Evolutionary conservation across 805 yeast genomes (phyloP), one percentile per base, ranked within the genome.

Genomic region (Starmerella tilneyi): DNA sequence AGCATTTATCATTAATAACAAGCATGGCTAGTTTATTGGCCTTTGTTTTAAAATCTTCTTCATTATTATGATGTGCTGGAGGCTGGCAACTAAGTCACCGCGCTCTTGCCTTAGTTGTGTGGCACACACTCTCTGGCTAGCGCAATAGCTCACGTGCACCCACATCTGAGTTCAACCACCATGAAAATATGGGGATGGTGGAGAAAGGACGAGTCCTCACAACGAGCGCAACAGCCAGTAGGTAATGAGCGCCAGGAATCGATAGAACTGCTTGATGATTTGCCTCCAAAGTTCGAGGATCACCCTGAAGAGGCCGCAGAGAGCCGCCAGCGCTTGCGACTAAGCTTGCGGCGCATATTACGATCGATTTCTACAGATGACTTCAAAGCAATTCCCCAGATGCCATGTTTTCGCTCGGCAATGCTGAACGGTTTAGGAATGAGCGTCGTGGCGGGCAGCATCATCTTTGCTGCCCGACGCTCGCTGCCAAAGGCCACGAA

Each of bases 401-500:
- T 64, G 39, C 67, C 68, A 9, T 64, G 68, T 49, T 60, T 64
- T 54, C 56, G 68, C 28, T 52, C 55, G 26, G 66, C 66, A 7
- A 58, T 64, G 51, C 55, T 63, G 26, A 56, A 65, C 0, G 68
- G 68, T 1, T 45, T 56, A 16, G 62, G 64, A 12, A 56, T 63
- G 26, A 60, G 63, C 3, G 52, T 49, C 3, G 61, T 58, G 4
- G 53, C 59, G 6, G 54, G 59, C 8, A 59, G 51, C 8, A 64
- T 63, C 12, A 48, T 64, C 48, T 33, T 49, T 11, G 32, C 51
- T 1, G 34, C 61, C 7, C 46, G 59, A 15, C 49, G 59, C n/a
- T 43, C 56, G 3, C 24, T 47, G 9, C 7, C 66, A 9, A 72
- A 72, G 49, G 78, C 94, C 1, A 68, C 75, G 13, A 84, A 88